Evolutionary conservation across 1,284 basidiomycete species (phyloP).

Genomic region (Melanopsichium pennsylvanicum): DNA sequence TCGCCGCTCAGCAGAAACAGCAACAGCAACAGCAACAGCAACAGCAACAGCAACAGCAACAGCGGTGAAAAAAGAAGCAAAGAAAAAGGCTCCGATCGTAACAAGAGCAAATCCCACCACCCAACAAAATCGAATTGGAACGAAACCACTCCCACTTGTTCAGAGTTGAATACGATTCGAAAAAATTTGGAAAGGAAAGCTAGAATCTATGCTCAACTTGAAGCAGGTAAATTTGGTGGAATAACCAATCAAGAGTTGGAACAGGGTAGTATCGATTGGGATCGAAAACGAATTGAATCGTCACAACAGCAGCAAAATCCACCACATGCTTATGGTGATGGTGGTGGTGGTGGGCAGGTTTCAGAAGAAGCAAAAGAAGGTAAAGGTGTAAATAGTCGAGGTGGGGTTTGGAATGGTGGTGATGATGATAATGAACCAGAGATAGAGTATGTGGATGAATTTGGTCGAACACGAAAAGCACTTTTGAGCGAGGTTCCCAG

Average conservation of each 20-base stretch:
- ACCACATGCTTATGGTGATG: too few species aligned
- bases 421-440: slow-evolving; percentile 68
- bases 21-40: neutral
- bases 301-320: slow-evolving; percentile 4
- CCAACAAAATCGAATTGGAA: neutral
- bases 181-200: slow-evolving; percentile 78
- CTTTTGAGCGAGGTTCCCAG: slow-evolving; percentile 80
- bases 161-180: slow-evolving; percentile 73
- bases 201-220: slow-evolving; percentile 80
- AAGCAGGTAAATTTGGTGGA: slow-evolving; percentile 81
- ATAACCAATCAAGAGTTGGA: slow-evolving; percentile 70
- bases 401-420: too few species aligned
- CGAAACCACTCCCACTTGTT: neutral
- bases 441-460: slow-evolving; percentile 85
- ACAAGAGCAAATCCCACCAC: neutral
- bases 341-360: too few species aligned
- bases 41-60: too few species aligned
- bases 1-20: neutral
- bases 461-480: slow-evolving; percentile 77
- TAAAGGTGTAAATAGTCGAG: too few species aligned
- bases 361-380: too few species aligned
- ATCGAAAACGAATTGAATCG: slow-evolving; percentile 68
- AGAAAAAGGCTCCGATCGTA: too few species aligned
- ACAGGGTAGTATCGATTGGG: slow-evolving; percentile 81
- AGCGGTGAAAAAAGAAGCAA: neutral